phyloP scores from a whole-genome alignment of 1,284 basidiomycete species.

The Apiotrichum montevideense region DNA sequence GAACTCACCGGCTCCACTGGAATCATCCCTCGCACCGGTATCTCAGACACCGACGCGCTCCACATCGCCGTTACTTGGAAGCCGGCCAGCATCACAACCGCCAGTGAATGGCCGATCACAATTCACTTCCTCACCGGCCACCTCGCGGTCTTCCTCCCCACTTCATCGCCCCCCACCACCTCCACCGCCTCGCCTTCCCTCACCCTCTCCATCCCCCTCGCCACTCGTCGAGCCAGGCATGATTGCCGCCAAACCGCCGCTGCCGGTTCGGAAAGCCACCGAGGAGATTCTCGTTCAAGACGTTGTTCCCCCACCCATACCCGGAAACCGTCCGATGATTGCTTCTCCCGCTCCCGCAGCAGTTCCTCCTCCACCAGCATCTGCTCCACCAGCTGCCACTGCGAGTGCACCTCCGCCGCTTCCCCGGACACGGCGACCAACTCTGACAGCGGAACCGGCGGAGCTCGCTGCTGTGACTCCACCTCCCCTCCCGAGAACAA shows the following conservation, averaged over 20 bases:
- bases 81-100: background rate
- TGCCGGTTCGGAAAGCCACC: conserved; percentile 10
- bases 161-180: conserved; percentile 2
- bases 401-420: background rate
- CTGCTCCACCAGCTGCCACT: background rate
- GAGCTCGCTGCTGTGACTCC: background rate
- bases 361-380: background rate
- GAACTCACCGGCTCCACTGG: background rate
- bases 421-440: background rate
- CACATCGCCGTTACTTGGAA: background rate
- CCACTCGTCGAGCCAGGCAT: too few relatives aligned
- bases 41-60: background rate
- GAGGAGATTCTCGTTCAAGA: background rate
- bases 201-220: background rate
- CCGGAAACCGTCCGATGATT: conserved; percentile 1
- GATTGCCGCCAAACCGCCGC: conserved; percentile 1
- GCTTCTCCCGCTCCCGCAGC: too few relatives aligned
- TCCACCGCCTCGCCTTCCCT: conserved; percentile 1
- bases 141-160: background rate
- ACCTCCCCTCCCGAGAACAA: background rate
- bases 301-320: conserved; percentile 1
- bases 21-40: too few relatives aligned
- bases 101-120: background rate
- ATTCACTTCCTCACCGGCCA: background rate
- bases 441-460: background rate